Evolutionary conservation across 2,329 filamentous ascomycete genomes (phyloP).

Genomic region (Cladophialophora bantiana): DNA sequence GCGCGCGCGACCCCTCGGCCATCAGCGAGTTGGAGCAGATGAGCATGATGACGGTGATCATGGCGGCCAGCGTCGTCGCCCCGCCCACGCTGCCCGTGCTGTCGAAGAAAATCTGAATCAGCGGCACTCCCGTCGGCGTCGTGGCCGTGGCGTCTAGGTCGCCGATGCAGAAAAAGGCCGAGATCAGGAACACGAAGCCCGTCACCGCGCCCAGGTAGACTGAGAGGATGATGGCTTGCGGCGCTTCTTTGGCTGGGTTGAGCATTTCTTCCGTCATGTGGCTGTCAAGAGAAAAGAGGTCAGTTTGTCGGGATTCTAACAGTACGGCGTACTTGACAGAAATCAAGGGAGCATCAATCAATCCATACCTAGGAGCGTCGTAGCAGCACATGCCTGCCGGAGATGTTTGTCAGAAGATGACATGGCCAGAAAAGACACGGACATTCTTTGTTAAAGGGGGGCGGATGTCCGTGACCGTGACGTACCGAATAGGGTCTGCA

Average conservation of each 20-base stretch:
- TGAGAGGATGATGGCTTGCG: constrained; percentile 56
- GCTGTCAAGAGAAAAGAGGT: constrained; percentile 27
- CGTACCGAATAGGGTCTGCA: constrained; percentile 53
- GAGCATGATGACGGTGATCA: constrained; percentile 59
- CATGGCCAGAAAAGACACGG: background rate
- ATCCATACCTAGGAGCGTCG: constrained; percentile 25
- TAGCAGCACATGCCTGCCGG: constrained; percentile 50
- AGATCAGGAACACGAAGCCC: constrained; percentile 58
- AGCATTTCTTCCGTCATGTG: constrained; percentile 66
- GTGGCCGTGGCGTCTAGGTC: constrained; percentile 56
- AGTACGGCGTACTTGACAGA: background rate
- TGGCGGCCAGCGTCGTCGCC: constrained; percentile 53
- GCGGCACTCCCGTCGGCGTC: constrained; percentile 58
- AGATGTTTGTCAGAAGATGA: background rate
- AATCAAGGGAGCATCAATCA: background rate
- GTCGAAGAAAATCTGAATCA: constrained; percentile 62
- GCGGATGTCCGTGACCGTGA: background rate
- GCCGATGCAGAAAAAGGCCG: constrained; percentile 60
- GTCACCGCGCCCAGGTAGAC: constrained; percentile 56
- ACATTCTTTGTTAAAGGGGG: constrained; percentile 38
- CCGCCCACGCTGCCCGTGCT: constrained; percentile 55
- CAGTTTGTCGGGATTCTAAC: background rate
- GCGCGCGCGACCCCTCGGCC: constrained; percentile 34
- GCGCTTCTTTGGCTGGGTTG: constrained; percentile 56
- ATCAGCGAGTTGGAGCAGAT: constrained; percentile 48